Conservation (phyloP, 331 rosid genomes). For the Malus hybrid region DNA sequence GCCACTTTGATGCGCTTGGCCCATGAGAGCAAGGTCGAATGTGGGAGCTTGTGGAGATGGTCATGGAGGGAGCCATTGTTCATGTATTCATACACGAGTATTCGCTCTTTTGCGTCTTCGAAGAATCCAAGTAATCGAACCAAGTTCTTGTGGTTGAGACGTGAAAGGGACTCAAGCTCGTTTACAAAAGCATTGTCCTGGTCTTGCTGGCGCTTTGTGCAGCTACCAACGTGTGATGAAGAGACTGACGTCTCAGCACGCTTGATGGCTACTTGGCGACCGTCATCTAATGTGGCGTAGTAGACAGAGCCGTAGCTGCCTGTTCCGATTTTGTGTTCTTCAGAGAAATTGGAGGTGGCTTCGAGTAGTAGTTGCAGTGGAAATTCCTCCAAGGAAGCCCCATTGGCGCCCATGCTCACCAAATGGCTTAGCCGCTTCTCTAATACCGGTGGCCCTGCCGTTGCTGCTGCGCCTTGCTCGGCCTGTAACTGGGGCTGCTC, state of each 20-base stretch:
- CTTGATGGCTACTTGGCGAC: conserved; percentile 81
- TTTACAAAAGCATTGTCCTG: conserved; percentile 62
- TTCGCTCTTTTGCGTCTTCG: conserved; percentile 57
- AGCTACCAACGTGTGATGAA: conserved; percentile 7
- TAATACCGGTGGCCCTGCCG: conserved; percentile 14
- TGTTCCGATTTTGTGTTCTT: conserved; percentile 52
- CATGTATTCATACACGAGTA: conserved; percentile 73
- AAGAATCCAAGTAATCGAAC: conserved; percentile 61
- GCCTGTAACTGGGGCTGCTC: conserved; percentile 14
- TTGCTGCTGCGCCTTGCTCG: background rate
- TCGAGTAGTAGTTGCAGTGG: conserved; percentile 29
- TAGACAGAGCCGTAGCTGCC: conserved; percentile 90
- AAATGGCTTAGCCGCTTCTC: conserved; percentile 75
- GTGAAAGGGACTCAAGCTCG: conserved; percentile 68
- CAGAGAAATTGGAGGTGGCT: conserved; percentile 58
- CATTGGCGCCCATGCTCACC: conserved; percentile 55
- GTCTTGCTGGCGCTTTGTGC: conserved; percentile 54
- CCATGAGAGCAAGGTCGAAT: conserved; percentile 50
- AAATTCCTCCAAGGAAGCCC: conserved; percentile 62
- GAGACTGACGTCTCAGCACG: conserved; percentile 58
- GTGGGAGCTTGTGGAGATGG: conserved; percentile 54
- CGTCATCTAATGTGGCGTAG: conserved; percentile 50
- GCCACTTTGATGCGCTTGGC: conserved; percentile 45
- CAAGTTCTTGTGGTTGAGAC: conserved; percentile 83
- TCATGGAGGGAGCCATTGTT: conserved; percentile 63